Conservation (phyloP, 345 rosid genomes). For the Boechera stricta region DNA sequence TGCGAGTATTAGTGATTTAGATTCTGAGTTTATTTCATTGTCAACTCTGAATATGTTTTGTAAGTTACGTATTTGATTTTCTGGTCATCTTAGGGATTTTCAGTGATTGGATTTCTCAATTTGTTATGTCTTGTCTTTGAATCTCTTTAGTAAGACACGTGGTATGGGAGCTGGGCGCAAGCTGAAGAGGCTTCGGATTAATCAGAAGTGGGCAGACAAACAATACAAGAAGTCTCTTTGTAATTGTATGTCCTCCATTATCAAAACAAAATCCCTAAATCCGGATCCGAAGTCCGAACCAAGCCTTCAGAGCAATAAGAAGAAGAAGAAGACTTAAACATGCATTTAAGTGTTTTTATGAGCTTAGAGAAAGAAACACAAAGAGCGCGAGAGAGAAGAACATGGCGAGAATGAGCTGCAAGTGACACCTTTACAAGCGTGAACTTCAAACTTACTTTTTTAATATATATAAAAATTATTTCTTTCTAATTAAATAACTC, state of each 20-base stretch:
- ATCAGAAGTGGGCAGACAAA: slow-evolving; percentile 95
- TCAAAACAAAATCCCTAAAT: slow-evolving; percentile 21
- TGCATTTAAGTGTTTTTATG: not conserved
- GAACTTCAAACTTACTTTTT: slow-evolving; percentile 52
- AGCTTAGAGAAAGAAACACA: slow-evolving; percentile 19
- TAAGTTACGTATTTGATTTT: not conserved
- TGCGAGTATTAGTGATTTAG: not conserved
- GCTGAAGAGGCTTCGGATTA: slow-evolving; percentile 75
- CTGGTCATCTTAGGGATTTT: not conserved
- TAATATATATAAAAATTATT: slow-evolving; percentile 16
- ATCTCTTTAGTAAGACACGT: slow-evolving; percentile 53
- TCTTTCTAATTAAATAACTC: slow-evolving; percentile 11
- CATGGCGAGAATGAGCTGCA: slow-evolving; percentile 42
- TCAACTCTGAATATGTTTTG: not conserved
- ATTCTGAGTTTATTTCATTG: not conserved
- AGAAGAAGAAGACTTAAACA: slow-evolving; percentile 27
- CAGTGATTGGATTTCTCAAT: not conserved
- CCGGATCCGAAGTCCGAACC: not conserved
- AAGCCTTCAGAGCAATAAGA: slow-evolving; percentile 13
- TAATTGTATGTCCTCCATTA: slow-evolving; percentile 60
- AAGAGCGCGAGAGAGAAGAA: slow-evolving; percentile 40
- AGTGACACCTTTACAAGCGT: slow-evolving; percentile 66
- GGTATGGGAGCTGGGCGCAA: slow-evolving; percentile 82
- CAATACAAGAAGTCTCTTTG: slow-evolving; percentile 71
- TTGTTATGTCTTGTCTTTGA: not conserved